These are phyloP conservation scores for Draba incana DNA, from an alignment of 345 rosid species.

Conservation along the genomic window DNA sequence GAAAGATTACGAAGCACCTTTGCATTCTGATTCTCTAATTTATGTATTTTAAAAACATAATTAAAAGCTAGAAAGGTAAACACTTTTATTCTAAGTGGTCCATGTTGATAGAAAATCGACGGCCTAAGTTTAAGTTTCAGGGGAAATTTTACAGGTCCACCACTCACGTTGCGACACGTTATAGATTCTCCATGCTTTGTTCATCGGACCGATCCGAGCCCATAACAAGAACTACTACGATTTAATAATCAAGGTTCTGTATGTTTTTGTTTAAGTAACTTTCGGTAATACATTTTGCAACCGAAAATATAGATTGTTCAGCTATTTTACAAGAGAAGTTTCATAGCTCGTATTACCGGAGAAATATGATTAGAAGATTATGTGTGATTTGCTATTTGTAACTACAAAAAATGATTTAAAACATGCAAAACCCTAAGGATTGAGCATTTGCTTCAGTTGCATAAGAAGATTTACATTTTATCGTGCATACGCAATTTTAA, in stretches of 20 bases:
- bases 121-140: constrained; percentile 44
- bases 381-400: too few species aligned
- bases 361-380: too few species aligned
- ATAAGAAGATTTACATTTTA: too few species aligned
- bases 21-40: neutral
- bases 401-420: too few species aligned
- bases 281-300: too few species aligned
- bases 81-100: constrained; percentile 21
- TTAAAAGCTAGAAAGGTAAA: constrained; percentile 24
- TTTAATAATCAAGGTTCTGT: constrained; percentile 10
- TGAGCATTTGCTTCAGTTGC: too few species aligned
- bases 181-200: constrained; percentile 32
- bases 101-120: constrained; percentile 29
- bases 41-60: neutral
- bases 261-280: too few species aligned
- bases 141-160: constrained; percentile 38
- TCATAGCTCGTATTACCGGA: too few species aligned
- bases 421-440: too few species aligned
- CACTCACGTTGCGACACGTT: constrained; percentile 16
- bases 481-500: too few species aligned
- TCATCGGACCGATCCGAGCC: constrained; percentile 7
- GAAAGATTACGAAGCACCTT: constrained; percentile 41
- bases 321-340: too few species aligned
- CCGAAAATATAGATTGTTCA: too few species aligned
- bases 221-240: constrained; percentile 2